These are phyloP conservation scores for Erodium trifolium DNA, from an alignment of 441 rosid species.

Conservation along the genomic window DNA sequence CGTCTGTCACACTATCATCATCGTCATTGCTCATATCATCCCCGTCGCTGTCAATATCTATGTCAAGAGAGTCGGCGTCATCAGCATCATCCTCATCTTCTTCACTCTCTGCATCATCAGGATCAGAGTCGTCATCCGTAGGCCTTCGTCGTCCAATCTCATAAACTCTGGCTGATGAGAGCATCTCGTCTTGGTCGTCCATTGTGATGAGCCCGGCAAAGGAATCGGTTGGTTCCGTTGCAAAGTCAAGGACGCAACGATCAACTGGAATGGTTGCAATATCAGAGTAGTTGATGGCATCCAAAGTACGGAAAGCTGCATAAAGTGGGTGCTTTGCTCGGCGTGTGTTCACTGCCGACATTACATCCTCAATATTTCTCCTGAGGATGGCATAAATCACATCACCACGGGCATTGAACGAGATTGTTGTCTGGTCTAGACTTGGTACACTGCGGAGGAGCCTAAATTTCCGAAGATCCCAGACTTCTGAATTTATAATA, in stretches of 20 bases:
- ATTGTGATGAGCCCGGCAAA: conserved; percentile 80
- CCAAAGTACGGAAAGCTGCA: conserved; percentile 86
- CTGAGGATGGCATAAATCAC: conserved; percentile 92
- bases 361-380: conserved; percentile 88
- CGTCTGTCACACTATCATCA: conserved; percentile 35
- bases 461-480: conserved; percentile 86
- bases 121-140: conserved; percentile 95
- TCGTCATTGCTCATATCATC: conserved; percentile 48
- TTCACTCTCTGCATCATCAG: conserved; percentile 89
- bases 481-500: conserved; percentile 90
- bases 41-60: conserved; percentile 10
- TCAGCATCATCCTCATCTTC: conserved; percentile 75
- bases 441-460: conserved; percentile 90
- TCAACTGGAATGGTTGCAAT: conserved; percentile 86
- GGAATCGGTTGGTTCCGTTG: conserved; percentile 84
- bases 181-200: conserved; percentile 95
- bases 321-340: conserved; percentile 77
- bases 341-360: conserved; percentile 81
- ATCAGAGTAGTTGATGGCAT: conserved; percentile 89
- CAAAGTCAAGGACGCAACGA: conserved; percentile 94
- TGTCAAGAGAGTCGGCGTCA: conserved; percentile 48
- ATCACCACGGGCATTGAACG: conserved; percentile 81
- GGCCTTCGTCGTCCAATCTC: conserved; percentile 94
- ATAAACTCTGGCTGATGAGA: conserved; percentile 80
- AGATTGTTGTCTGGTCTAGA: conserved; percentile 80